Conservation (phyloP, 768 basidiomycete species). For the Gloeopeniophorella convolvens region DNA sequence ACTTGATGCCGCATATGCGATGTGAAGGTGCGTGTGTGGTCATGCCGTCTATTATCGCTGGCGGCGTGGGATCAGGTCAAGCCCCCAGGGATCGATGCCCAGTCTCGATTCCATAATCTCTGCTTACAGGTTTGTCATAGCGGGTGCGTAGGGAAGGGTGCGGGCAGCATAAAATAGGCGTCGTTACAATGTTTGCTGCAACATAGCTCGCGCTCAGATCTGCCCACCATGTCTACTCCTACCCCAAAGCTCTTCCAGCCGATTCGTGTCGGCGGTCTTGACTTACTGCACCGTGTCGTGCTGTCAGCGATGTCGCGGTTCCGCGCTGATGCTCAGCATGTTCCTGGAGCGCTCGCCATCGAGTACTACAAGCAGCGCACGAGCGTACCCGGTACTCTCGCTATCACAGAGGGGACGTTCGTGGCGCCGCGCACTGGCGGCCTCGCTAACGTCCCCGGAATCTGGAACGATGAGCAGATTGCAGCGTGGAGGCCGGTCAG, state of each 20-base stretch:
- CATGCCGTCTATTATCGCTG: no score
- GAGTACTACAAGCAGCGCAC: slow-evolving; percentile 46
- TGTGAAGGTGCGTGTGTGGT: no score
- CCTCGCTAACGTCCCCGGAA: slow-evolving; percentile 37
- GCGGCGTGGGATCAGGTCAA: no score
- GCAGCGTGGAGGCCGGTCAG: slow-evolving; percentile 46
- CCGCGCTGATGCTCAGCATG: slow-evolving; percentile 33
- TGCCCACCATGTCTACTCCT: background rate
- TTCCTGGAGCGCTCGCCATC: slow-evolving; percentile 31
- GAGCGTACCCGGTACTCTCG: slow-evolving; percentile 42
- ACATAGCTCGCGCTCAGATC: no score
- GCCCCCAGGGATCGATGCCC: no score
- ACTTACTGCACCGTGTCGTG: slow-evolving; percentile 44
- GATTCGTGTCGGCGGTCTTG: slow-evolving; percentile 35
- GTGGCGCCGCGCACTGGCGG: slow-evolving; percentile 47
- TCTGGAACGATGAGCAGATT: slow-evolving; percentile 45
- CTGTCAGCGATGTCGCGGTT: slow-evolving; percentile 48
- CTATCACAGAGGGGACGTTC: slow-evolving; percentile 53
- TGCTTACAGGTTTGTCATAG: no score
- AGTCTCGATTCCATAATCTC: no score
- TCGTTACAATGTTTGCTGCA: no score
- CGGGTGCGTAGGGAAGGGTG: no score
- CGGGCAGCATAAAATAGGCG: no score
- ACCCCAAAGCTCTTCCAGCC: slow-evolving; percentile 37
- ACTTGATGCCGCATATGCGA: no score